Evolutionary conservation across 2,329 filamentous ascomycete species (phyloP).

Genomic region (Ceratocystis alfenasii): DNA sequence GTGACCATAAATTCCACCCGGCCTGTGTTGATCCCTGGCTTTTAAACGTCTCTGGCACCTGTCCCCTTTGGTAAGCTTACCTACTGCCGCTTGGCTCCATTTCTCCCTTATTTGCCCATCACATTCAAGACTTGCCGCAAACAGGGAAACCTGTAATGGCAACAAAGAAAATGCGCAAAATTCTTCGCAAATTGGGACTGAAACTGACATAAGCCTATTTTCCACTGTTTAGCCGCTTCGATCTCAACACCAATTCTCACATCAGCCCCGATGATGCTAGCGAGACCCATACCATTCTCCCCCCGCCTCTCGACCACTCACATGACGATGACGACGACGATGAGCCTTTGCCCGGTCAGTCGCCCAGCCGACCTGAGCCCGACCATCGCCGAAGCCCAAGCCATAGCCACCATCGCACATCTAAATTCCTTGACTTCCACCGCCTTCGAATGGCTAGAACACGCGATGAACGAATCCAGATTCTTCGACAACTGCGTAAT

Average conservation of each 20-base stretch:
- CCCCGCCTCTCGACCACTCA: constrained; percentile 36
- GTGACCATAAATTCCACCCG: constrained; percentile 56
- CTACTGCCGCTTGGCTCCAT: not conserved
- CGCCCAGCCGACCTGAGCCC: constrained; percentile 25
- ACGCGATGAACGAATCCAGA: constrained; percentile 50
- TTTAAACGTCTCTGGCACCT: constrained; percentile 57
- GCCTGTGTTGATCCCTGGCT: constrained; percentile 59
- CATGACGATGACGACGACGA: constrained; percentile 26
- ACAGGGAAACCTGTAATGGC: not conserved
- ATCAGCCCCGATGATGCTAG: constrained; percentile 22
- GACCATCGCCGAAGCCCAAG: not conserved
- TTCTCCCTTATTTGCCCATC: constrained; percentile 3
- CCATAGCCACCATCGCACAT: constrained; percentile 30
- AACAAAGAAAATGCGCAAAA: not conserved
- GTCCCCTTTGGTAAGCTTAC: constrained; percentile 52
- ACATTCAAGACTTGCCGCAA: not conserved
- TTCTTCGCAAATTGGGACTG: not conserved
- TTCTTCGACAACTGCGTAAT: constrained; percentile 37
- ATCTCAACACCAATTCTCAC: constrained; percentile 32
- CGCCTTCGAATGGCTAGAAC: constrained; percentile 44
- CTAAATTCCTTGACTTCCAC: constrained; percentile 45
- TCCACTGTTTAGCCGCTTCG: constrained; percentile 37
- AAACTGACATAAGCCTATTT: constrained; percentile 7
- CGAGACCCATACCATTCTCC: constrained; percentile 24
- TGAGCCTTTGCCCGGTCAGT: constrained; percentile 29